Base-by-base conservation (phyloP, 768 basidiomycete genomes). In the Butyriboletus loyo region DNA sequence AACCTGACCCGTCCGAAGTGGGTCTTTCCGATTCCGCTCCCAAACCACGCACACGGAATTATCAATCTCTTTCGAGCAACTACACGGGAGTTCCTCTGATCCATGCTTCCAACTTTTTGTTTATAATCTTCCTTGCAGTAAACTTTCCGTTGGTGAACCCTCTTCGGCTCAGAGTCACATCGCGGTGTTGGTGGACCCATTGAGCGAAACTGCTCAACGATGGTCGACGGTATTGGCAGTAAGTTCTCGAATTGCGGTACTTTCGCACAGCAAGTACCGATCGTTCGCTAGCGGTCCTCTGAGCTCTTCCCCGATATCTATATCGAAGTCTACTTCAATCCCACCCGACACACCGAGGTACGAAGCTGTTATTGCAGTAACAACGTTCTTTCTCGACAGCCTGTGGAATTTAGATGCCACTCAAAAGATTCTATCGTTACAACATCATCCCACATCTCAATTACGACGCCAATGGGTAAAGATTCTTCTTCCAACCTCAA, bases 361-460 rank as follows among this genome's bases (percentile, higher is more conserved):
- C 27, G 77, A 60, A 39, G 4, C 15, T 31, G 1, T 41, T 17
- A 0, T 27, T 35, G 34, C 7, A 15, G 14, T n/a, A 39, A 2
- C 45, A 36, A n/a, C 24, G 19, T 19, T 7, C n/a, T 28, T 27
- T 43, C 31, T 61, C 36, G 49, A 48, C 9, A 21, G 1, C 11
- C 19, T 15, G 15, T 19, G 38, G 49, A 21, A 39, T 25, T 2
- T 55, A 97, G 89, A 74, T 97, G 25, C 93, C 94, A 0, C 72
- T 98, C 38, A 98, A 97, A 68, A 81, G 87, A 17, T 98, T 98
- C 75, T 98, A 97, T 67, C 86, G 89, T 7, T 92, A 86, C 64
- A 85, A 83, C 47, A 71, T 93, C 5, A 64, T 73, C 2, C 76
- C 84, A 2, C 66, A 71, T 4, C 72, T 87, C 14, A 52, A 66